Conservation (phyloP, 2,329 filamentous ascomycete genomes). For the Coleophoma cylindrospora region DNA sequence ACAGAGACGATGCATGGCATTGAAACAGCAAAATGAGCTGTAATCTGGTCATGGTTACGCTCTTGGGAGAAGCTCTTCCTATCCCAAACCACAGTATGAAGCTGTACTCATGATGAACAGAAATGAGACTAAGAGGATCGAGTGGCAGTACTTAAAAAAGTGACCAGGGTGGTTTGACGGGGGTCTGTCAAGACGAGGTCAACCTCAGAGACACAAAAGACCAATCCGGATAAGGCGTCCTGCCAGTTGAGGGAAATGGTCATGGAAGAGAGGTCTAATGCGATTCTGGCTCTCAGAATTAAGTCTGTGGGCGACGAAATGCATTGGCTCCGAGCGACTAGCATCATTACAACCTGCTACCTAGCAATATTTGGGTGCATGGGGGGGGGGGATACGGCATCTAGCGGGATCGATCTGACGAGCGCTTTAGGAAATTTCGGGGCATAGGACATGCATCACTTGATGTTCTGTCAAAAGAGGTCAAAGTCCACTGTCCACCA, state of each 20-base stretch:
- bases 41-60: constrained; percentile 11
- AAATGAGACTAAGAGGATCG: constrained; percentile 14
- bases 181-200: constrained; percentile 19
- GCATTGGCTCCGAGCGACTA: constrained; percentile 16
- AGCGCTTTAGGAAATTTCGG: neutral
- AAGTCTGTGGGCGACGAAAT: constrained; percentile 8
- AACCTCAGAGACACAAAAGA: constrained; percentile 16
- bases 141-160: constrained; percentile 21
- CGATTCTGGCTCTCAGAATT: constrained; percentile 15
- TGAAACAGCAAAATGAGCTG: constrained; percentile 18
- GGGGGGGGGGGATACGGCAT: constrained; percentile 8
- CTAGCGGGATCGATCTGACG: constrained; percentile 6
- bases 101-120: constrained; percentile 7
- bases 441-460: neutral
- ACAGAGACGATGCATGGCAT: constrained; percentile 13
- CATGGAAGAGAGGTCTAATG: constrained; percentile 11
- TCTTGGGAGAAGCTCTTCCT: constrained; percentile 4
- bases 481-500: constrained; percentile 14
- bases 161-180: constrained; percentile 16
- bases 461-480: constrained; percentile 14
- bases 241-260: constrained; percentile 12
- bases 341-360: constrained; percentile 16
- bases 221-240: constrained; percentile 13
- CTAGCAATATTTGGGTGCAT: constrained; percentile 4
- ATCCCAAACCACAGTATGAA: constrained; percentile 7